Percentiles rank a stretch among this genome's conserved stretches.
Evolutionary conservation across 257 asterid genomes (phyloP).

Genomic region (Jasminum sambac): DNA sequence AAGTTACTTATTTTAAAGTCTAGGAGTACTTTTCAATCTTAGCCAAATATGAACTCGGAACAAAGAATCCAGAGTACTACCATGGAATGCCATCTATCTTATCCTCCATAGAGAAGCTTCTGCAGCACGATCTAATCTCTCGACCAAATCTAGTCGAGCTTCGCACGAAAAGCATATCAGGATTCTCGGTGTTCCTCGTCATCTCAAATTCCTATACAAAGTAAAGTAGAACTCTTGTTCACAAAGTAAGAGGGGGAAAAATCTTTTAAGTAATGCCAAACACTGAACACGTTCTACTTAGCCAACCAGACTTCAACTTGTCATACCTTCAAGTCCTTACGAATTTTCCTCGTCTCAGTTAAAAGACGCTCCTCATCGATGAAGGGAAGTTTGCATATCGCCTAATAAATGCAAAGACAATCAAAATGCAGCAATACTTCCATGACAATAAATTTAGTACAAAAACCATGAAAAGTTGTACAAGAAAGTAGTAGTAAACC

Average conservation of each 20-base stretch:
- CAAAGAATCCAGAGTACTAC: neutral
- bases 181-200: conserved; percentile 24
- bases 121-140: neutral
- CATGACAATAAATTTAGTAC: neutral
- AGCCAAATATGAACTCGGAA: neutral
- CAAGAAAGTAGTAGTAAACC: conserved; percentile 28
- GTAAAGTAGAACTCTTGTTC: neutral
- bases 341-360: conserved; percentile 41
- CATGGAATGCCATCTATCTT: conserved; percentile 9
- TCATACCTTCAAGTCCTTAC: conserved; percentile 42
- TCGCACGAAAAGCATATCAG: conserved; percentile 24
- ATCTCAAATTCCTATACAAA: conserved; percentile 27
- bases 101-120: conserved; percentile 17
- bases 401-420: conserved; percentile 29
- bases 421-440: conserved; percentile 6
- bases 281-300: too few relatives aligned
- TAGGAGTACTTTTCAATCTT: neutral
- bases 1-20: neutral
- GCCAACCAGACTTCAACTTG: neutral
- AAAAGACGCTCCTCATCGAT: conserved; percentile 59
- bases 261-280: neutral
- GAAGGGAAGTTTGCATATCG: conserved; percentile 50
- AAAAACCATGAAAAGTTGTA: neutral
- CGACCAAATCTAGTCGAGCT: neutral
- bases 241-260: neutral